These are phyloP conservation scores for Eutrema japonicum DNA, from an alignment of 345 rosid genomes.

Conservation along the genomic window DNA sequence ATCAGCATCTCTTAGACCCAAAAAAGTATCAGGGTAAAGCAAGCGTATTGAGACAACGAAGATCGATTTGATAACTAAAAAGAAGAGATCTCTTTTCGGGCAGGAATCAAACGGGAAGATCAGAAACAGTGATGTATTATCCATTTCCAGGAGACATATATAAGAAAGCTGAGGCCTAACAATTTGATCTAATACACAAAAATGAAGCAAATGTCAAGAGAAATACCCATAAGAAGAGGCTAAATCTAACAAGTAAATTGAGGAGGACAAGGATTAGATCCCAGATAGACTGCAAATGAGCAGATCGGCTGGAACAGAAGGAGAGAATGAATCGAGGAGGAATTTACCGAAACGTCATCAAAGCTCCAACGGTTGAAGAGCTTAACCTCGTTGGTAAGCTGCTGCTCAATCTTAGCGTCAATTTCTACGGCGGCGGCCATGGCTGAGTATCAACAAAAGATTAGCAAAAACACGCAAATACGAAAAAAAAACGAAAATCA, in stretches of 20 bases:
- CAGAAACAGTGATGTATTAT: not conserved
- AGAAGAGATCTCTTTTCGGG: not conserved
- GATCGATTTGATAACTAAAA: not conserved
- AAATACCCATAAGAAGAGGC: not conserved
- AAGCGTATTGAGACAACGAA: not conserved
- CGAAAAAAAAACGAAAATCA: not conserved
- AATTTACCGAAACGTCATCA: conserved; percentile 68
- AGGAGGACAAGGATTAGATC: not conserved
- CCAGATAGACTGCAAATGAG: not conserved
- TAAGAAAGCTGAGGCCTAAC: not conserved
- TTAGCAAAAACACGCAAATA: not conserved
- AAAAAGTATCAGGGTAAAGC: not conserved
- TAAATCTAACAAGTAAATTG: not conserved
- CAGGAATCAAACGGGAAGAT: not conserved
- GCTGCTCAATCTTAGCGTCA: conserved; percentile 43
- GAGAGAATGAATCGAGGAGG: not conserved
- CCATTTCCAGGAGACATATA: not conserved
- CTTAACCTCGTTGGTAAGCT: conserved; percentile 51
- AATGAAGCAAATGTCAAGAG: not conserved
- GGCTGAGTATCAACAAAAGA: conserved; percentile 20
- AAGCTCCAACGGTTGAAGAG: conserved; percentile 89
- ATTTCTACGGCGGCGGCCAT: conserved; percentile 44
- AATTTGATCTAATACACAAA: not conserved
- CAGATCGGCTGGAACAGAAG: not conserved
- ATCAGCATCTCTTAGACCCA: not conserved